Conservation (phyloP, 1,139 yeast genomes). For the Suhomyces maxii region DNA sequence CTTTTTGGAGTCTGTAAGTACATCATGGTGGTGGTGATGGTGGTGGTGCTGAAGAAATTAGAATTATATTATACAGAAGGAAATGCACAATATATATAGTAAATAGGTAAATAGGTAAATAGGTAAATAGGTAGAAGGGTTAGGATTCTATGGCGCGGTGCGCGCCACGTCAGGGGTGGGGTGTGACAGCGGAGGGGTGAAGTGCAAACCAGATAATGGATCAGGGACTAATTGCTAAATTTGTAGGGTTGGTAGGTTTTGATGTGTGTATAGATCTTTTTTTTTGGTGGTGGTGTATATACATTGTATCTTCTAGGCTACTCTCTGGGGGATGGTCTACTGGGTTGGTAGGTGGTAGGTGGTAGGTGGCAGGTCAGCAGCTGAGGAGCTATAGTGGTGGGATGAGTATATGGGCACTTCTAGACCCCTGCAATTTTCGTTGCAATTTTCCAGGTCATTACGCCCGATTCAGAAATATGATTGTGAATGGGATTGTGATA, state of each 20-base stretch:
- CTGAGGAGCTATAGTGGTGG: background rate
- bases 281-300: no score
- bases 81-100: background rate
- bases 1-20: slow-evolving; percentile 31
- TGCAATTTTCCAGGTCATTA: slow-evolving; percentile 9
- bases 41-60: background rate
- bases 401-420: background rate
- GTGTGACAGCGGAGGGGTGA: background rate
- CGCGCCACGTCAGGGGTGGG: slow-evolving; percentile 3
- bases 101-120: background rate
- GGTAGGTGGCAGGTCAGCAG: no score
- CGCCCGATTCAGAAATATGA: slow-evolving; percentile 10
- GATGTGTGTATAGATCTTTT: no score
- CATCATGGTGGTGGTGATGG: slow-evolving; percentile 12
- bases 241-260: no score
- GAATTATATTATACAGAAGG: background rate
- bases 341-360: no score
- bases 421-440: slow-evolving; percentile 4
- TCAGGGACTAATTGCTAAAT: background rate
- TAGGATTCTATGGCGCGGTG: background rate
- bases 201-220: background rate
- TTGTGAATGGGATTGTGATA: slow-evolving; percentile 8
- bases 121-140: background rate
- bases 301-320: no score
- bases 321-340: no score